These are phyloP conservation scores for Moesziomyces sp. DNA, from an alignment of 1,284 basidiomycete genomes.

Conservation along the genomic window DNA sequence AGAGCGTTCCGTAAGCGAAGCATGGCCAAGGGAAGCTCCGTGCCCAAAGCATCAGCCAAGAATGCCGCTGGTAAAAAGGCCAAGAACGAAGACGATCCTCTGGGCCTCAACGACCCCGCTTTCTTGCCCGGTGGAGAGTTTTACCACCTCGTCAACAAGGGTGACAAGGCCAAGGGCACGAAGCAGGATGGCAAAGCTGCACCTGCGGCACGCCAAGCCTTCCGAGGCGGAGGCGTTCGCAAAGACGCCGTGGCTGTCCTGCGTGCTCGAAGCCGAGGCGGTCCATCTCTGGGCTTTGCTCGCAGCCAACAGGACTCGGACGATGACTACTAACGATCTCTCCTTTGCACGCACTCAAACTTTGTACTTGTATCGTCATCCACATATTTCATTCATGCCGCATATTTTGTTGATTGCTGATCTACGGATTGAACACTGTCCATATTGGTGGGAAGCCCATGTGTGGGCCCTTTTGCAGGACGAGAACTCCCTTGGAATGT, in stretches of 20 bases:
- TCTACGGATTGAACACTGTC: conserved; percentile 36
- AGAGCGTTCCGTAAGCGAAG: conserved; percentile 54
- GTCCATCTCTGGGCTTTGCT: conserved; percentile 41
- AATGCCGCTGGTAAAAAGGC: conserved; percentile 2
- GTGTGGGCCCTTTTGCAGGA: conserved; percentile 66
- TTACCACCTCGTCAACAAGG: conserved; percentile 41
- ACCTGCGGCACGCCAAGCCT: conserved; percentile 25
- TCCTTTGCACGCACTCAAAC: not conserved
- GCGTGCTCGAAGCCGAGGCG: conserved; percentile 34
- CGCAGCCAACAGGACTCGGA: conserved; percentile 38
- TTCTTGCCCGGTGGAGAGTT: conserved; percentile 60
- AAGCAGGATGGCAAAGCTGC: conserved; percentile 17
- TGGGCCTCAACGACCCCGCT: conserved; percentile 61
- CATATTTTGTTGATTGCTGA: not conserved
- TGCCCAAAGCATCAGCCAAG: conserved; percentile 8
- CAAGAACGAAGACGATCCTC: conserved; percentile 54
- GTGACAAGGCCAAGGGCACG: conserved; percentile 19
- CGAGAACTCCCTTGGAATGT: conserved; percentile 67
- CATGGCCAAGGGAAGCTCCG: conserved; percentile 11
- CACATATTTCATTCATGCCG: not conserved
- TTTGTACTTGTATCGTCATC: conserved; percentile 28
- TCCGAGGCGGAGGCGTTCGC: conserved; percentile 36
- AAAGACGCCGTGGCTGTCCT: conserved; percentile 40
- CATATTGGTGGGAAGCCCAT: conserved; percentile 67
- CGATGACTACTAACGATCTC: conserved; percentile 15